Evolutionary conservation across 306 rosid genomes (phyloP).

Genomic region (Sindora glabra): DNA sequence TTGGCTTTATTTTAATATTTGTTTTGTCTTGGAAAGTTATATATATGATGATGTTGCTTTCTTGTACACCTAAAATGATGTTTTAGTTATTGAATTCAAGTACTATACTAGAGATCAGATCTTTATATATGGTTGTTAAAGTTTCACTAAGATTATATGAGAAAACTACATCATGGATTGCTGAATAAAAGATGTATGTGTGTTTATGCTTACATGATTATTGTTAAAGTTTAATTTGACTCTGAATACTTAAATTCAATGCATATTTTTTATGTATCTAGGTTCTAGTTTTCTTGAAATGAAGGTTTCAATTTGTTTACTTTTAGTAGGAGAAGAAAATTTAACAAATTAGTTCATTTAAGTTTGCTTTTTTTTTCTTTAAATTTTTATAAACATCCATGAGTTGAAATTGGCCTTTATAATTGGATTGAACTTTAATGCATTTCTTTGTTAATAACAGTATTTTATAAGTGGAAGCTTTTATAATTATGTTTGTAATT

Average conservation of each 20-base stretch:
- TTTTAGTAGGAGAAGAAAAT: too few relatives aligned
- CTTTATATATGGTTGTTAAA: background rate
- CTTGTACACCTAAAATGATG: background rate
- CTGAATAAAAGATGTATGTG: background rate
- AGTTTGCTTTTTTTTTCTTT: too few relatives aligned
- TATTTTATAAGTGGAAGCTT: too few relatives aligned
- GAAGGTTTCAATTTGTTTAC: background rate
- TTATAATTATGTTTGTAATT: too few relatives aligned
- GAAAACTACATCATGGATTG: background rate
- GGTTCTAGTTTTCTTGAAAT: background rate
- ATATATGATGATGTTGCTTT: background rate
- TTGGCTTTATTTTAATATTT: background rate
- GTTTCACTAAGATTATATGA: background rate
- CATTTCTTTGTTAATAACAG: background rate
- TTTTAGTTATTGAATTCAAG: conserved; percentile 4
- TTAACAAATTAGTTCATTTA: too few relatives aligned
- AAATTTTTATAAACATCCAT: too few relatives aligned
- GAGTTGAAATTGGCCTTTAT: background rate
- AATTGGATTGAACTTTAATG: background rate
- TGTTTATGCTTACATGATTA: background rate
- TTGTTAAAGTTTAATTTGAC: background rate
- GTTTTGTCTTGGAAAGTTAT: conserved; percentile 7
- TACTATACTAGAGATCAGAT: background rate
- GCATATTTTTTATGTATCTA: background rate
- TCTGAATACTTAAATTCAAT: background rate